Evolutionary conservation across 2,329 filamentous ascomycete species (phyloP), one percentile per base, ranked within the genome.

Genomic region (Orbilia ellipsospora): DNA sequence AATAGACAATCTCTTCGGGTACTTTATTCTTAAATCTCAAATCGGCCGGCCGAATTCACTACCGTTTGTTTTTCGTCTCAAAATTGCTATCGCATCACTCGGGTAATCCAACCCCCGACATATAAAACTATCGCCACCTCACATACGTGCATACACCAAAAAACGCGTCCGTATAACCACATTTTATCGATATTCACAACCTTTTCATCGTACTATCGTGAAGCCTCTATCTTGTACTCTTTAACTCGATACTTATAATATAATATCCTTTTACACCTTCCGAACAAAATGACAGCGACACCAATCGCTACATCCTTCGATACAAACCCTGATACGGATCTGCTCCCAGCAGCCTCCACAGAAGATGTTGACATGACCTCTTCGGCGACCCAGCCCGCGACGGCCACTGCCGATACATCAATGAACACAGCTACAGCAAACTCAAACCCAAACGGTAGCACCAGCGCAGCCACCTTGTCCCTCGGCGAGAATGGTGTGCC

Each of bases 301-400:
- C 64, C 72, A 28, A 12, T 75, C 44, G 72, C 72, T 50, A 75
- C 72, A 1, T 75, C 72, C 26, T 75, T 75, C 59, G 72, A 75
- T 23, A 75, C 72, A 23, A 75, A 75, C 45, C 72, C 72, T n/a
- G 72, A 75, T 10, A 75, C 64, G 4, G 72, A 75, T n/a, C 54
- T 64, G 15, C 16, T 60, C 2, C 20, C 55, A 15, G 57, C 51
- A 57, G 45, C 70, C 42, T 57, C 70, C 45, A 55, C 72, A 64
- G 72, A 75, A 15, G 72, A 75, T 60, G 64, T 75, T 15, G 72
- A 69, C 61, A 75, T 75, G 72, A 75, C 72, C 45, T 75, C 72
- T 31, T 59, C 61, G n/a, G 23, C 62, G 10, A 52, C 23, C 31
- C 63, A 51, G 28, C 57, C 63, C 28, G 42, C 65, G 1, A 55